Percentiles rank a stretch among this genome's conserved stretches.
Conservation (phyloP, 2,329 filamentous ascomycete genomes). For the Chrysoporthe puriensis region DNA sequence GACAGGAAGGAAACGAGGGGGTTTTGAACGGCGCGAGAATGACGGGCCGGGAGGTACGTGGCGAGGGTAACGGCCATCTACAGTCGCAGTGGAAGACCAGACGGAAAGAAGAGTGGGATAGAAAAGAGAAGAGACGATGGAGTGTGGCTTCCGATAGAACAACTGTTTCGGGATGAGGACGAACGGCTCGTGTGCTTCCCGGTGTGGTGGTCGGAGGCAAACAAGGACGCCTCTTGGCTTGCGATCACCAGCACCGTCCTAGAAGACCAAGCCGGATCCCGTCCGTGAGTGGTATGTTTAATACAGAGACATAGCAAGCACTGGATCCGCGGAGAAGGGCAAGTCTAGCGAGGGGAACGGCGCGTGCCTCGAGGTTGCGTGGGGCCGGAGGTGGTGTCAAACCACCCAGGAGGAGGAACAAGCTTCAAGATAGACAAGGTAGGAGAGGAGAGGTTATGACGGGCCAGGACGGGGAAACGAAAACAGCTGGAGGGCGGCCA, state of each 20-base stretch:
- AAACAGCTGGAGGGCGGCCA: background rate
- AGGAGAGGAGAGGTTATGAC: conserved; percentile 6
- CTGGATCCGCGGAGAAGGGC: background rate
- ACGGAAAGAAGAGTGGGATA: conserved; percentile 13
- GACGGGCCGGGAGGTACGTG: conserved; percentile 13
- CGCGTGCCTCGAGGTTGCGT: background rate
- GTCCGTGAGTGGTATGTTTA: conserved; percentile 18
- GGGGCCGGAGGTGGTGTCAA: conserved; percentile 11
- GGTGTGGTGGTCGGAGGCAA: background rate
- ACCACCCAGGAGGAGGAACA: background rate
- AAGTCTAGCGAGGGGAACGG: conserved; percentile 3
- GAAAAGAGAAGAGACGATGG: conserved; percentile 22
- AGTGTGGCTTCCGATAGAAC: conserved; percentile 21
- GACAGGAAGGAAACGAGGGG: conserved; percentile 4
- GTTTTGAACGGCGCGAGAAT: conserved; percentile 8
- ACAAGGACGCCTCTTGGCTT: background rate
- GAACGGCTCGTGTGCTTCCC: conserved; percentile 5
- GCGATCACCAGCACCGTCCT: background rate
- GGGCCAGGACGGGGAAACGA: background rate
- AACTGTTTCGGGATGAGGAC: conserved; percentile 8
- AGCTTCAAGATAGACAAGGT: conserved; percentile 4
- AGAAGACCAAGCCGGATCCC: conserved; percentile 16
- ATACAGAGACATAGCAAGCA: conserved; percentile 18
- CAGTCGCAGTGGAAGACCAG: conserved; percentile 4
- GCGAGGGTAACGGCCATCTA: conserved; percentile 14